Evolutionary conservation across 257 asterid species (phyloP), one percentile per base, ranked within the genome.

Genomic region (Leonotis leonurus): DNA sequence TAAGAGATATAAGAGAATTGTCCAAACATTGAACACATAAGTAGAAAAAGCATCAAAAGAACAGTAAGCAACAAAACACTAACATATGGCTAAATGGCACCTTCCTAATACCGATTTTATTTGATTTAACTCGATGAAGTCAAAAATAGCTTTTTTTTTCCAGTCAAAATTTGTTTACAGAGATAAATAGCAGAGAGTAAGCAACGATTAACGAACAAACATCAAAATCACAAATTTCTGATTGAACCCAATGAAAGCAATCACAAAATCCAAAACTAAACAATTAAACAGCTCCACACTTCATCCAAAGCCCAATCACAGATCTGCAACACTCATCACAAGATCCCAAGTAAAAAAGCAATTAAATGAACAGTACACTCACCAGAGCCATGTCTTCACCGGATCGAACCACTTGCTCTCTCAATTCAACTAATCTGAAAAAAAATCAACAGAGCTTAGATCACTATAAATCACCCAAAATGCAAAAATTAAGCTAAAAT

Each of bases 331-430:
- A 29, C 30, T 40, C 54, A 60, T 24, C 51, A 30, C 14, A 32
- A 32, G 60, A 12, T 1, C 9, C 2, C 6, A 22, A 37, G n/a
- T n/a, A n/a, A n/a, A n/a, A 36, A 37, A 8, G 11, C 10, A 16
- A 1, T 33, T 18, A 18, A 37, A 17, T 1, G 55, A n/a, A 37
- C 5, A 18, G 40, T 54, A 44, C 22, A 75, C 86, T 77, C 64
- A 88, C 96, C 84, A 86, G 82, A 75, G 85, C 84, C 95, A 89
- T 89, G 80, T 73, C 78, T 73, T 60, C 78, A 76, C 70, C 20
- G 55, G 29, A 56, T 74, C 65, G 77, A 67, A 26, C 39, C 17
- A 35, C 43, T 40, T 70, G 60, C 57, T 44, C 71, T 52, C 63
- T 13, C 27, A 71, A 69, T 64, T 62, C 56, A 39, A 55, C 39